Base-by-base conservation (phyloP, 805 yeast species). In the Yamadazyma akitaensis region DNA sequence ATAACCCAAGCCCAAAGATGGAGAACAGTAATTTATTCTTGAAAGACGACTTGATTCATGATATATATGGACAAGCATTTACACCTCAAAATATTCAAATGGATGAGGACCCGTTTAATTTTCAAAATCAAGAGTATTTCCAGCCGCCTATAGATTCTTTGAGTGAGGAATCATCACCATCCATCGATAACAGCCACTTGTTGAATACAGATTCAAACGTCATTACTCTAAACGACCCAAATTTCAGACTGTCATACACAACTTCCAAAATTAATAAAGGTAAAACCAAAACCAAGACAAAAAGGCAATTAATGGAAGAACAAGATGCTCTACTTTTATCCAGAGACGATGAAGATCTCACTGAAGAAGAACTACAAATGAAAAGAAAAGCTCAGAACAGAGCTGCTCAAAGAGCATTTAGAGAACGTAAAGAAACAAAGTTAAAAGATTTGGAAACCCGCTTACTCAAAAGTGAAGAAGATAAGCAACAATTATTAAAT, bases 341-440 rank as follows among this genome's bases (percentile, higher is more conserved):
- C 18, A 59, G 51, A 46, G 76, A 70, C 50, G 76, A 70, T 46
- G 54, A 68, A 4, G 65, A 65, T 35, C 56, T 72, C 37, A 61
- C 59, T 10, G 75, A 70, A 46, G 66, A 62, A 17, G 72, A 81
- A 49, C 55, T 79, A 5, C 74, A 73, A 16, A 68, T 75, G 51
- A 81, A 80, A 61, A 76, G 87, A 43, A 85, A 82, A 59, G 89
- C 88, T 2, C 94, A 85, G 61, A 87, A 88, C 60, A 72, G 96
- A 57, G 91, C 91, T 10, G 96, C 96, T 1, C 96, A 88, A 65
- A 72, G 90, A 54, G 96, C 96, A 2, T 88, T 86, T 64, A 71
- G 96, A 50, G 91, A 87, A 63, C 79, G 95, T 42, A 86, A 85
- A 62, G 94, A 86, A 61, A 79, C 80, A 42, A 81, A 77, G 55